Evolutionary conservation across 2,329 filamentous ascomycete species (phyloP).

Genomic region (Colletotrichum euphorbiae): DNA sequence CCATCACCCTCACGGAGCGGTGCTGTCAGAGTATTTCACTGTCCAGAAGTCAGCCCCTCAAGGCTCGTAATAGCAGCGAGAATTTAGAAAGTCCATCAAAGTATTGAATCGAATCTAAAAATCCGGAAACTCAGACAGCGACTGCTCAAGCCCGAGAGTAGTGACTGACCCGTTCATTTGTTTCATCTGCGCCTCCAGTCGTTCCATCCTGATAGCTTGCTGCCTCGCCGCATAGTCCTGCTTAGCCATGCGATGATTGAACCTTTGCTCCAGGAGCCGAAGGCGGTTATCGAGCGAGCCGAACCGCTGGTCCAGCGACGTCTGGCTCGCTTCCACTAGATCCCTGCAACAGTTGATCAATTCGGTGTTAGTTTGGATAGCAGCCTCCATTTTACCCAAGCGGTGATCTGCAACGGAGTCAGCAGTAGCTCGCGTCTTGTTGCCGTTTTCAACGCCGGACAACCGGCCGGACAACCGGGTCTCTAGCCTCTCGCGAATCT

Average conservation of each 20-base stretch:
- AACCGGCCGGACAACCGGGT: slow-evolving; percentile 8
- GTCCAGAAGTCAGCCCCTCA: too few relatives aligned
- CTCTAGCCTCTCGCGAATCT: background rate
- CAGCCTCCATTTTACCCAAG: slow-evolving; percentile 13
- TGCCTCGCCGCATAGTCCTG: background rate
- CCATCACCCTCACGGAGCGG: too few relatives aligned
- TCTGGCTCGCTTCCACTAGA: slow-evolving; percentile 27
- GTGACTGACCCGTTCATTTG: background rate
- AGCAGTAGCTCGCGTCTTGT: background rate
- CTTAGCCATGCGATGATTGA: background rate
- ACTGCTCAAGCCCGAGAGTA: too few relatives aligned
- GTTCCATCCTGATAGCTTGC: slow-evolving; percentile 20
- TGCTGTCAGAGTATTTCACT: too few relatives aligned
- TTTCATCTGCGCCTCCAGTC: slow-evolving; percentile 16
- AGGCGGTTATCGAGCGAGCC: slow-evolving; percentile 5
- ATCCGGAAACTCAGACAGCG: too few relatives aligned
- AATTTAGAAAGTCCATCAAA: too few relatives aligned
- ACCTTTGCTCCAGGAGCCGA: slow-evolving; percentile 5
- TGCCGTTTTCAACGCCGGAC: background rate
- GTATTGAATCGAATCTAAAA: too few relatives aligned
- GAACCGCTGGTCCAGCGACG: slow-evolving; percentile 14
- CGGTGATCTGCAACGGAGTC: background rate
- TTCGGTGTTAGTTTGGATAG: background rate
- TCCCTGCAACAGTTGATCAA: slow-evolving; percentile 29
- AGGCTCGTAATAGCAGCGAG: too few relatives aligned